Percentiles rank a stretch among this genome's conserved stretches.
Conservation (phyloP, 2,329 filamentous ascomycete species). For the Talaromyces amestolkiae region DNA sequence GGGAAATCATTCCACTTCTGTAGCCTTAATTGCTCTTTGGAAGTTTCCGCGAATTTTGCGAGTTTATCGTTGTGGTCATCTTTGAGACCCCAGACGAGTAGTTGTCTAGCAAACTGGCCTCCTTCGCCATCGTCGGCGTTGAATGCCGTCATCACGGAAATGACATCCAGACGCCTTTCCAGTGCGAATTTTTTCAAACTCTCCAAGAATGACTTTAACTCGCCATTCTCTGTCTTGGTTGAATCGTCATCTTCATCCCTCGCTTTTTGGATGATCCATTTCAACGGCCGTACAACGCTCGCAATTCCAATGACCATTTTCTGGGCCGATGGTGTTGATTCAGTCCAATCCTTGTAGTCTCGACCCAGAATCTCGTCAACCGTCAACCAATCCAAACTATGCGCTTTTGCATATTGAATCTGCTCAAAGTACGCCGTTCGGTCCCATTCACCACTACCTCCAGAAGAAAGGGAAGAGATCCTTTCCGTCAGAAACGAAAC, state of each 20-base stretch:
- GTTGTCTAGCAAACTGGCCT: constrained; percentile 50
- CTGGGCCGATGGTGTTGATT: constrained; percentile 23
- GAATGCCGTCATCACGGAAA: constrained; percentile 60
- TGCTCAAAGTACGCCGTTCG: constrained; percentile 51
- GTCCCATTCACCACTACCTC: constrained; percentile 39
- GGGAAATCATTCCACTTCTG: constrained; percentile 27
- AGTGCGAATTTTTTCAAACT: constrained; percentile 47
- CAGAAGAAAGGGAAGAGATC: constrained; percentile 36
- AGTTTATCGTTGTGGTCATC: constrained; percentile 40
- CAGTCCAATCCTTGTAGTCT: constrained; percentile 64
- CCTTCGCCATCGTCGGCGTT: constrained; percentile 31
- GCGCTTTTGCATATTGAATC: constrained; percentile 54
- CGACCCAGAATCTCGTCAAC: constrained; percentile 58
- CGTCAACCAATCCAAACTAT: constrained; percentile 52
- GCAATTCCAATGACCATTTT: constrained; percentile 55
- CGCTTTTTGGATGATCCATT: constrained; percentile 54
- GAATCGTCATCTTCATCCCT: constrained; percentile 7
- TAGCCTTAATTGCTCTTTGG: constrained; percentile 45
- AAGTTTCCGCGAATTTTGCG: constrained; percentile 44
- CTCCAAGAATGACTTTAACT: constrained; percentile 37
- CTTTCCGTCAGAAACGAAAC: constrained; percentile 53
- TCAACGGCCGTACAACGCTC: constrained; percentile 56
- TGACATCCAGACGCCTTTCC: constrained; percentile 50
- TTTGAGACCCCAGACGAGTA: constrained; percentile 51
- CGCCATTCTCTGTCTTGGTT: constrained; percentile 9